Evolutionary conservation across 2,329 filamentous ascomycete species (phyloP).

Genomic region (Helminthosporium solani): DNA sequence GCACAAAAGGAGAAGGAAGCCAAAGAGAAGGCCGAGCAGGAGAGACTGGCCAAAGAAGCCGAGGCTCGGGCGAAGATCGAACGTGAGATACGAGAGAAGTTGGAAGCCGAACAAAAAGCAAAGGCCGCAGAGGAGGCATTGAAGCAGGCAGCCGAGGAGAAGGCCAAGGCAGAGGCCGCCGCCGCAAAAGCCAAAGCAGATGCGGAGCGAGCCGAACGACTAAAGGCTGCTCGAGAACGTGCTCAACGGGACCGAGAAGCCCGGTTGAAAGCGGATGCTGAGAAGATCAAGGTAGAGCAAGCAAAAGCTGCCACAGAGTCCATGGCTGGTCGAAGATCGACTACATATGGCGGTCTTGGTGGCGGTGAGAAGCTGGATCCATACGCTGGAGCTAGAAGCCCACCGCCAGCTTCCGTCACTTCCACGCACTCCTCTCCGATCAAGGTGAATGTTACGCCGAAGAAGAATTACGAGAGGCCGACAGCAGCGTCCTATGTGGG

Average conservation of each 20-base stretch:
- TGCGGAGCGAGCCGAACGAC: slow-evolving; percentile 35
- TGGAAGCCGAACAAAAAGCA: slow-evolving; percentile 42
- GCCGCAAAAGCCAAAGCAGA: slow-evolving; percentile 37
- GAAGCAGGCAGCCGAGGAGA: slow-evolving; percentile 36
- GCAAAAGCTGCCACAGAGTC: slow-evolving; percentile 9
- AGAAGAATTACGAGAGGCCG: slow-evolving; percentile 47
- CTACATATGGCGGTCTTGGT: slow-evolving; percentile 47
- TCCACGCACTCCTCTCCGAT: slow-evolving; percentile 43
- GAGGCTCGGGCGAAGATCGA: slow-evolving; percentile 40
- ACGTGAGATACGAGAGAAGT: slow-evolving; percentile 46
- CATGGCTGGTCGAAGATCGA: slow-evolving; percentile 29
- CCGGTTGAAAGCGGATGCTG: slow-evolving; percentile 38
- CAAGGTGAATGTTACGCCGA: slow-evolving; percentile 42
- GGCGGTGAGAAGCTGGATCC: slow-evolving; percentile 70
- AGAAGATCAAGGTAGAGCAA: slow-evolving; percentile 32
- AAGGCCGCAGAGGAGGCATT: slow-evolving; percentile 43
- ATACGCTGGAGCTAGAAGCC: slow-evolving; percentile 62
- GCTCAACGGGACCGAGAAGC: slow-evolving; percentile 42
- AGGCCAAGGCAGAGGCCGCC: slow-evolving; percentile 28
- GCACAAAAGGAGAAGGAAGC: slow-evolving; percentile 43
- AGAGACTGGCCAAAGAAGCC: slow-evolving; percentile 39
- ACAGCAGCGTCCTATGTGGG: slow-evolving; percentile 61
- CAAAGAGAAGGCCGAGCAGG: slow-evolving; percentile 45
- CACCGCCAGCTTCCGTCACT: slow-evolving; percentile 50
- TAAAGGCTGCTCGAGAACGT: slow-evolving; percentile 43